Percentiles rank a stretch among this genome's conserved stretches.
Conservation (phyloP, 2,329 filamentous ascomycete species). For the Diaporthe helianthi region DNA sequence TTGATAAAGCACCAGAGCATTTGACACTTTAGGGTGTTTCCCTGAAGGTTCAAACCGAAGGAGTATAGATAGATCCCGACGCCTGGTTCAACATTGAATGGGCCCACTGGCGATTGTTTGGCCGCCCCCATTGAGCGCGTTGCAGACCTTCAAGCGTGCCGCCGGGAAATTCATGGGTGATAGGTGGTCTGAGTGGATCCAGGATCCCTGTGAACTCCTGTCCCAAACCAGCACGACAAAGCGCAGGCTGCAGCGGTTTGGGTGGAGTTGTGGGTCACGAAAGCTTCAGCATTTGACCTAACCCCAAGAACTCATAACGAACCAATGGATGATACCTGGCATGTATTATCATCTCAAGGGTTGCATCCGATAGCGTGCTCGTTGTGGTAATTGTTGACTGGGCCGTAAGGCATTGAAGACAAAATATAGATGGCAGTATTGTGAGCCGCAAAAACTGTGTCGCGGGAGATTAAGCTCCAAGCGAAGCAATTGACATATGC, state of each 20-base stretch:
- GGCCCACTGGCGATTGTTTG: neutral
- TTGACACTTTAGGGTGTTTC: neutral
- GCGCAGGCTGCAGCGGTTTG: neutral
- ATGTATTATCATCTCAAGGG: neutral
- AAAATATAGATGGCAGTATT: neutral
- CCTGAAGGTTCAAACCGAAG: neutral
- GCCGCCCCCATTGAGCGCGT: conserved; percentile 6
- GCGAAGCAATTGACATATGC: conserved; percentile 23
- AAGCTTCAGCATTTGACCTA: neutral
- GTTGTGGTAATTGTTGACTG: neutral
- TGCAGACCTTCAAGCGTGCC: neutral
- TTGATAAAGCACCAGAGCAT: neutral
- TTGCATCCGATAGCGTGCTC: neutral
- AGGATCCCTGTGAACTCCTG: neutral
- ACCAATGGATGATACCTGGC: neutral
- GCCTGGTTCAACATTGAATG: neutral
- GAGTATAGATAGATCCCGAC: neutral
- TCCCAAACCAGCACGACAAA: neutral
- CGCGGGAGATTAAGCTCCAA: conserved; percentile 23
- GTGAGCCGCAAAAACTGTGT: neutral
- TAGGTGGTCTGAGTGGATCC: neutral
- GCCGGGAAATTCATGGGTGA: neutral
- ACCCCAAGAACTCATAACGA: neutral
- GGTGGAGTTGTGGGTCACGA: neutral
- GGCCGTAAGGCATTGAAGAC: neutral